Percentiles rank a stretch among this genome's conserved stretches.
Conservation (phyloP, 352 stramenopile genomes). For the Phytophthora gonapodyides region DNA sequence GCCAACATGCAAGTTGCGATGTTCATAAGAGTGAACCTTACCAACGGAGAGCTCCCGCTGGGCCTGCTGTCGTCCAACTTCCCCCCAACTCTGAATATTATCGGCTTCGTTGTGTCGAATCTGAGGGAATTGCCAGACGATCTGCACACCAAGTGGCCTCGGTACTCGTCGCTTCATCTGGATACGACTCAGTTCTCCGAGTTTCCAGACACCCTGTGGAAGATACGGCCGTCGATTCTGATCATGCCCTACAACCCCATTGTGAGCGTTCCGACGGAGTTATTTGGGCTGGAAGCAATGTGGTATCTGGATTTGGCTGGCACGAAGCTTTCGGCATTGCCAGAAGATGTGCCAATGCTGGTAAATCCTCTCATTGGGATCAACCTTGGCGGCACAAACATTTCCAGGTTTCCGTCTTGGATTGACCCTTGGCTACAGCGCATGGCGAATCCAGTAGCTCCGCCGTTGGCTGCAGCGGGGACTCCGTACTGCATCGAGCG, state of each 20-base stretch:
- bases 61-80: slow-evolving; percentile 30
- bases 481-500: slow-evolving; percentile 29
- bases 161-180: slow-evolving; percentile 27
- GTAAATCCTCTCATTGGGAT: slow-evolving; percentile 27
- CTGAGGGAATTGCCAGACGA: slow-evolving; percentile 28
- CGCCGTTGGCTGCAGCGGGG: slow-evolving; percentile 21
- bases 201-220: slow-evolving; percentile 29
- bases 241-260: slow-evolving; percentile 31
- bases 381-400: slow-evolving; percentile 29
- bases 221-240: slow-evolving; percentile 20
- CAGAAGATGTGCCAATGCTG: slow-evolving; percentile 19
- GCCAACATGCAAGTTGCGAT: slow-evolving; percentile 15
- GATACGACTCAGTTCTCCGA: slow-evolving; percentile 29
- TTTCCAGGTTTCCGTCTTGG: slow-evolving; percentile 35
- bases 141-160: slow-evolving; percentile 38
- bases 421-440: slow-evolving; percentile 28
- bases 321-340: slow-evolving; percentile 26
- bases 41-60: slow-evolving; percentile 27
- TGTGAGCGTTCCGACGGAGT: slow-evolving; percentile 22
- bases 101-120: slow-evolving; percentile 38
- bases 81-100: slow-evolving; percentile 22
- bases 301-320: slow-evolving; percentile 33
- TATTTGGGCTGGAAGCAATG: slow-evolving; percentile 33
- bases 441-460: slow-evolving; percentile 6
- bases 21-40: slow-evolving; percentile 31